phyloP scores from a whole-genome alignment of 1,284 basidiomycete species.

The Phellinidium pouzarii region DNA sequence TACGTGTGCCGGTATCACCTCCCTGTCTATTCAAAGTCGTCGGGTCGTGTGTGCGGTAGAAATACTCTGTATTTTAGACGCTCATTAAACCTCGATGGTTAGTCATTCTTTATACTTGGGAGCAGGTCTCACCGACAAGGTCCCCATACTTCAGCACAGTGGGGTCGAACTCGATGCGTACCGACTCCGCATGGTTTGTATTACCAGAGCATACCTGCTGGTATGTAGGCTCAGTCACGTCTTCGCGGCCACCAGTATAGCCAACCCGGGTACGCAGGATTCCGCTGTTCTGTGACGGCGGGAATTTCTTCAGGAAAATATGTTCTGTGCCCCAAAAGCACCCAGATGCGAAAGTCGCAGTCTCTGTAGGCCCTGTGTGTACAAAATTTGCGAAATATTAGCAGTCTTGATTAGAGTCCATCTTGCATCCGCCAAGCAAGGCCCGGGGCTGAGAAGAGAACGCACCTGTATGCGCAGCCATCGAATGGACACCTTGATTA shows the following conservation, averaged over 20 bases:
- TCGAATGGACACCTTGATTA: slow-evolving; percentile 1
- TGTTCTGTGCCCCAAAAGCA: slow-evolving; percentile 86
- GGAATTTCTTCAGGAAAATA: slow-evolving; percentile 79
- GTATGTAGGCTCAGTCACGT: slow-evolving; percentile 60
- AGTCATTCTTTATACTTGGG: too few relatives aligned
- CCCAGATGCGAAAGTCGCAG: slow-evolving; percentile 63
- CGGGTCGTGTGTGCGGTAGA: slow-evolving; percentile 93
- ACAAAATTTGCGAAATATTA: not conserved
- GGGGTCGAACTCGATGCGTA: slow-evolving; percentile 84
- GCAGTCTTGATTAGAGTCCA: not conserved
- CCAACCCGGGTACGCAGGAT: slow-evolving; percentile 66
- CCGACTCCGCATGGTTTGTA: slow-evolving; percentile 88
- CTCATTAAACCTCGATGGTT: too few relatives aligned
- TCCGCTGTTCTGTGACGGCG: slow-evolving; percentile 43
- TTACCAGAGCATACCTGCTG: slow-evolving; percentile 71
- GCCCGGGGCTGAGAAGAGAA: not conserved
- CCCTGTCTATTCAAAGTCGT: slow-evolving; percentile 81
- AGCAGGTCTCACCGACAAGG: slow-evolving; percentile 57
- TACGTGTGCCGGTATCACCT: slow-evolving; percentile 70
- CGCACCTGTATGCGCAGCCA: slow-evolving; percentile 7
- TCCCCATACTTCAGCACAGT: slow-evolving; percentile 72
- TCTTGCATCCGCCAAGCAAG: not conserved
- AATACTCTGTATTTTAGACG: slow-evolving; percentile 57
- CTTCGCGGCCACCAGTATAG: slow-evolving; percentile 70
- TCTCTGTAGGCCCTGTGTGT: slow-evolving; percentile 33